These are phyloP conservation scores for Hygrophoropsis aurantiaca DNA, from an alignment of 768 basidiomycete species.

Conservation along the genomic window DNA sequence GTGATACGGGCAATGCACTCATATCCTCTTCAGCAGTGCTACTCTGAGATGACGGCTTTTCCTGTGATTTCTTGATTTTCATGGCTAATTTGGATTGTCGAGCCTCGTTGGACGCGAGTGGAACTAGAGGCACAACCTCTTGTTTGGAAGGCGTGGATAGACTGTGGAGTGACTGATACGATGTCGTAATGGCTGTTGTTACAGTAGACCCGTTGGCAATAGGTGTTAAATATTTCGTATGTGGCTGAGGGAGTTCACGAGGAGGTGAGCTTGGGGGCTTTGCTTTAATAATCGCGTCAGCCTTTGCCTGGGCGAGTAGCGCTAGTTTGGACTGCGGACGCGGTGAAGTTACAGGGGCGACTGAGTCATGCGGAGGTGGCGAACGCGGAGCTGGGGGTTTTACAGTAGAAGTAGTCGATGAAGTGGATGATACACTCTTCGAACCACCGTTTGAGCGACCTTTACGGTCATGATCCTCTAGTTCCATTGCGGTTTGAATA, in stretches of 20 bases:
- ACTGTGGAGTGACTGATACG: slow-evolving; percentile 70
- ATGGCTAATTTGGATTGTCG: slow-evolving; percentile 74
- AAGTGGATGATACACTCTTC: slow-evolving; percentile 15
- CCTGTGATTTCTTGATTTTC: slow-evolving; percentile 64
- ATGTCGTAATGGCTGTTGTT: slow-evolving; percentile 82
- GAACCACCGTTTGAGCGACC: slow-evolving; percentile 5
- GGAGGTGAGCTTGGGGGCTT: slow-evolving; percentile 20
- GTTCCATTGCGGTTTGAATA: slow-evolving; percentile 63
- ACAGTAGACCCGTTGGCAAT: slow-evolving; percentile 83
- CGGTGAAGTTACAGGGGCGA: slow-evolving; percentile 14
- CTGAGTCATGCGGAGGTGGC: slow-evolving; percentile 21
- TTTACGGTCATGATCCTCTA: slow-evolving; percentile 52
- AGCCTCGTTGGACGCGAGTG: slow-evolving; percentile 31
- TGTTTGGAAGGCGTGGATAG: slow-evolving; percentile 40
- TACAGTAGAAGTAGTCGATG: slow-evolving; percentile 16
- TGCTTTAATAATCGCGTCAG: slow-evolving; percentile 20
- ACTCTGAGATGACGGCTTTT: slow-evolving; percentile 36
- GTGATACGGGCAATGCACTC: slow-evolving; percentile 38
- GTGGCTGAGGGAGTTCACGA: slow-evolving; percentile 42
- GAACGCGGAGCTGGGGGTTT: slow-evolving; percentile 16
- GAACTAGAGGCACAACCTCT: slow-evolving; percentile 20
- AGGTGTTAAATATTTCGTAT: slow-evolving; percentile 72
- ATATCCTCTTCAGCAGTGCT: slow-evolving; percentile 40
- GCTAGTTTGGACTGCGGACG: slow-evolving; percentile 72
- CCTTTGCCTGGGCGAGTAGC: slow-evolving; percentile 66